phyloP scores from a whole-genome alignment of 129 eudicot species.

The Apium graveolens region DNA sequence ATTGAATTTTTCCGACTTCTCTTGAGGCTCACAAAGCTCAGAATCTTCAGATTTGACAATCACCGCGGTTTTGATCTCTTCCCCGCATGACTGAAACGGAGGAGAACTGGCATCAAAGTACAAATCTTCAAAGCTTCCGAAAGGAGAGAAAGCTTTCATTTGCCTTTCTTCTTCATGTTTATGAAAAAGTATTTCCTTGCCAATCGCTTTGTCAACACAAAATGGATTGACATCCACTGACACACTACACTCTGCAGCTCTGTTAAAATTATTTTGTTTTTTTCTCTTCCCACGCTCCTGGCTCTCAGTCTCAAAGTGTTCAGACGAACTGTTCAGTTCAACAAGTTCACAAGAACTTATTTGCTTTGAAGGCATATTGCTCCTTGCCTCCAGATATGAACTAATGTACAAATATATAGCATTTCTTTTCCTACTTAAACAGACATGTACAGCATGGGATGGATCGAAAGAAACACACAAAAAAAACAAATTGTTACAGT shows the following conservation, averaged over 20 bases:
- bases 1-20: not conserved
- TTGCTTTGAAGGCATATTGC: constrained; percentile 24
- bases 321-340: constrained; percentile 3
- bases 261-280: constrained; percentile 15
- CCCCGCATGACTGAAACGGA: constrained; percentile 22
- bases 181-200: not conserved
- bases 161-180: constrained; percentile 19
- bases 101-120: constrained; percentile 23
- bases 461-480: not conserved
- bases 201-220: not conserved
- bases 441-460: not conserved
- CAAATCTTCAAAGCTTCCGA: constrained; percentile 17
- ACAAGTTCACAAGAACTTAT: not conserved
- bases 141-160: not conserved
- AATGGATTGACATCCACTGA: not conserved
- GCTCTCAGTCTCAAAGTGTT: constrained; percentile 15
- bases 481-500: not conserved
- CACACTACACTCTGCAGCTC: constrained; percentile 15
- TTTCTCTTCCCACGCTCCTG: constrained; percentile 4
- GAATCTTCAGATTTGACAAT: constrained; percentile 28
- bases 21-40: constrained; percentile 16
- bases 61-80: constrained; percentile 26
- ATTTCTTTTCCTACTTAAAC: not conserved
- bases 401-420: not conserved
- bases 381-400: constrained; percentile 5